Conservation (phyloP, 2,329 filamentous ascomycete genomes). For the Neonectria coccinea region DNA sequence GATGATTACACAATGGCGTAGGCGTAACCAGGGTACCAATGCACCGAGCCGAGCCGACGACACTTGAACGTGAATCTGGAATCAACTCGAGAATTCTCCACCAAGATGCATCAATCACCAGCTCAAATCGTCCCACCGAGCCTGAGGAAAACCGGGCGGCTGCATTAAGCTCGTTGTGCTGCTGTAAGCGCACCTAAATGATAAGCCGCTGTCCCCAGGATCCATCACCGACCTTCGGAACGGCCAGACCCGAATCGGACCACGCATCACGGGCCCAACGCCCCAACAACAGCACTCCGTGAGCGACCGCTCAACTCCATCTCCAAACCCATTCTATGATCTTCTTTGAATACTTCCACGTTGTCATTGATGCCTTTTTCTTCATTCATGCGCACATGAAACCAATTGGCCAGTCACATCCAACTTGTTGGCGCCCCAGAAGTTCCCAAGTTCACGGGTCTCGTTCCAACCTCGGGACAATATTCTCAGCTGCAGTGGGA, state of each 20-base stretch:
- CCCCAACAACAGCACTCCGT: not conserved
- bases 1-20: not conserved
- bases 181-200: no score
- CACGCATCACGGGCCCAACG: not conserved
- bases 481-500: no score
- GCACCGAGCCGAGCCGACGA: conserved; percentile 21
- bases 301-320: not conserved
- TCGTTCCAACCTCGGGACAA: no score
- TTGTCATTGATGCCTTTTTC: not conserved
- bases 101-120: not conserved
- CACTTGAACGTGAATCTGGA: not conserved
- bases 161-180: not conserved
- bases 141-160: not conserved
- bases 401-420: conserved; percentile 10
- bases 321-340: not conserved
- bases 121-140: not conserved
- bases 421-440: not conserved
- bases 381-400: not conserved
- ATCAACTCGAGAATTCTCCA: not conserved
- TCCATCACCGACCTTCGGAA: conserved; percentile 5
- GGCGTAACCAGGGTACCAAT: not conserved
- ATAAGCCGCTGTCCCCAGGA: not conserved
- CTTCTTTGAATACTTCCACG: not conserved
- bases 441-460: no score
- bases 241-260: conserved; percentile 7